These are phyloP conservation scores for Cairneyella variabilis DNA, from an alignment of 495 filamentous ascomycete species.

Conservation along the genomic window DNA sequence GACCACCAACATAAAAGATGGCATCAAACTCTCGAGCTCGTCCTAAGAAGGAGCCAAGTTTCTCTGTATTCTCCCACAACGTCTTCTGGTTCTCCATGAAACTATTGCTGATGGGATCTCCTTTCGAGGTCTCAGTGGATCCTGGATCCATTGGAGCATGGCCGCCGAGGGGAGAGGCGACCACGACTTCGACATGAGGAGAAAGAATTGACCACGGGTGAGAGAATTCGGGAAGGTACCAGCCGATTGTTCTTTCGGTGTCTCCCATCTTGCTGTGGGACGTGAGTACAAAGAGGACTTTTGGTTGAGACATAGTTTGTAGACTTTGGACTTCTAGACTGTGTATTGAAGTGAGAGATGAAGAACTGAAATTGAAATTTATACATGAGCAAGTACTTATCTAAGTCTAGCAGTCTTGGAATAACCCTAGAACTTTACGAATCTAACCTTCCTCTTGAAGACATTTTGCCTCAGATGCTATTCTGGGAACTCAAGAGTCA, in stretches of 20 bases:
- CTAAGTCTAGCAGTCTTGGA: too few species aligned
- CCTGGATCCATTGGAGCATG: conserved; percentile 60
- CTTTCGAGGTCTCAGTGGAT: conserved; percentile 58
- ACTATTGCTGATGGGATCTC: conserved; percentile 44
- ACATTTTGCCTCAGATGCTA: too few species aligned
- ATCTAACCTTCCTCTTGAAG: too few species aligned
- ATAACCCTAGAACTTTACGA: too few species aligned
- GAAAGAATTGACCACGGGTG: conserved; percentile 62
- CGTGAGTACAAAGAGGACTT: conserved; percentile 66
- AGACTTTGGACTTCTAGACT: too few species aligned
- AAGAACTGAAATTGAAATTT: too few species aligned
- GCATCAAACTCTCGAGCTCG: conserved; percentile 60
- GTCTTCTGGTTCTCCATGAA: conserved; percentile 53
- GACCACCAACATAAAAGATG: conserved; percentile 71
- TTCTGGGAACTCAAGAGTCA: too few species aligned
- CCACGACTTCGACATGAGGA: conserved; percentile 48
- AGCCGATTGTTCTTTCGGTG: conserved; percentile 55
- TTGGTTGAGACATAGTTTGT: too few species aligned
- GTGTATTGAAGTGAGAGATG: too few species aligned
- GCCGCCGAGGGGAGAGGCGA: conserved; percentile 68
- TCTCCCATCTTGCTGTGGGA: conserved; percentile 53
- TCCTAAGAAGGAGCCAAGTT: conserved; percentile 46
- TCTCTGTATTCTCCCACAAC: conserved; percentile 61
- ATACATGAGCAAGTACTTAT: too few species aligned
- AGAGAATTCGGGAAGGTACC: conserved; percentile 72